phyloP scores from a whole-genome alignment of 768 basidiomycete genomes.

The Pleurotus salmoneostramineus region DNA sequence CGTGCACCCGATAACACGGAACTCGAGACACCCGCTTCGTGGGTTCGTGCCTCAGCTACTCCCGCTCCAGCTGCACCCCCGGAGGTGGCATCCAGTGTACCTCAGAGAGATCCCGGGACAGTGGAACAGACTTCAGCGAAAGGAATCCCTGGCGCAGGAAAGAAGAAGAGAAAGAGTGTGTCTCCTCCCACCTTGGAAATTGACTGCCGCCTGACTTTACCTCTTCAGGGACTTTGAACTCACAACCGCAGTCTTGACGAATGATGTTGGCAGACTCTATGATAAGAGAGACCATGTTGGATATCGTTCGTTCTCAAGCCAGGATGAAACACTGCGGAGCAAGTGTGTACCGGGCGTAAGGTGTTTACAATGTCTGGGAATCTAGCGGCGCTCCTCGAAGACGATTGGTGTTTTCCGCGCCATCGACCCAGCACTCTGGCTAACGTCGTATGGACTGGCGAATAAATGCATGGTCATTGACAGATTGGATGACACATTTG shows the following conservation, averaged over 20 bases:
- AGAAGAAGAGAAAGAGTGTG: constrained; percentile 78
- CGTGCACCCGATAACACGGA: constrained; percentile 25
- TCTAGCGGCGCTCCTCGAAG: too few relatives aligned
- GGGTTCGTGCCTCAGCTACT: constrained; percentile 31
- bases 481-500: neutral
- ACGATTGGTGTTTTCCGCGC: neutral
- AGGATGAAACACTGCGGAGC: neutral
- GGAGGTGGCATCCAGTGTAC: constrained; percentile 26
- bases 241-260: constrained; percentile 1
- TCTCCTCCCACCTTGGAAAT: constrained; percentile 9
- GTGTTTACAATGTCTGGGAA: too few relatives aligned
- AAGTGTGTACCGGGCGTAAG: neutral
- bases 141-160: constrained; percentile 47
- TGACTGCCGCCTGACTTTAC: neutral
- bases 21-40: constrained; percentile 22
- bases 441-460: neutral
- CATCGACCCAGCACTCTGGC: neutral
- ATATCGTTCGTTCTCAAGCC: neutral
- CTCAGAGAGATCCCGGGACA: constrained; percentile 25
- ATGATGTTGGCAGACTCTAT: neutral
- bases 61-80: constrained; percentile 32
- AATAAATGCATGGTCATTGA: neutral
- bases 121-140: constrained; percentile 43
- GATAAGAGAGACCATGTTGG: neutral
- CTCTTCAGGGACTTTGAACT: constrained; percentile 8